Evolutionary conservation across 2,329 filamentous ascomycete species (phyloP), one percentile per base, ranked within the genome.

Genomic region (Sodiomyces alkalinus): DNA sequence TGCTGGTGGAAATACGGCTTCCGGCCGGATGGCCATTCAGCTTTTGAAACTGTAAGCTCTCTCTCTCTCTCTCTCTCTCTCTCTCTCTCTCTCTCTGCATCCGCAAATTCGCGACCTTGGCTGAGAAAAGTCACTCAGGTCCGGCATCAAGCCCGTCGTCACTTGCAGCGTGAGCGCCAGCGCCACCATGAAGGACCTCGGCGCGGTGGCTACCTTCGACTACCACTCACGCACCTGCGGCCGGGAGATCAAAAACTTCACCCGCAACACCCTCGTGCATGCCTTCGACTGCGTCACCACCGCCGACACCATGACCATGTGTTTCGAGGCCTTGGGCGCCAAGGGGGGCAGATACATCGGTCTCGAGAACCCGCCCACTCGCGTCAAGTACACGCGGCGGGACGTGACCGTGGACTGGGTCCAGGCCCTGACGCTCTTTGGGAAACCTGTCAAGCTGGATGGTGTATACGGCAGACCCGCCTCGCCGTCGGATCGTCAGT

Each of bases 121-220:
- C n/a, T n/a, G n/a, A n/a, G n/a, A 17, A 26, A 9, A 8, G n/a
- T 6, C 19, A 26, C 9, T 22, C 13, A 35, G 33, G 7, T 17
- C 31, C n/a, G 35, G 35, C 6, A 22, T 27, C 9, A 14, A 26
- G 5, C 30, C 31, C 15, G 33, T 40, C 14, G 46, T 59, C 0
- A 62, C 58, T 1, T 59, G 55, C 35, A 60, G 59, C 0, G 48
- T 43, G 1, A 28, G 33, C 5, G 46, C 46, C 36, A 53, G 49
- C 27, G 44, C 46, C 5, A 42, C 62, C 1, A 53, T 53, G 11
- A 40, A 46, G 27, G 32, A 28, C 1, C 53, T 42, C 22, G 60
- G 60, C 8, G 59, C 59, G 1, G 52, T 49, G 5, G 37, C 40
- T 7, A 48, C 39, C 3, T 62, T 60, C 33, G 55, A 64, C 41